Evolutionary conservation across 345 rosid species (phyloP), one percentile per base, ranked within the genome.

Genomic region (Diplotaxis tenuifolia): DNA sequence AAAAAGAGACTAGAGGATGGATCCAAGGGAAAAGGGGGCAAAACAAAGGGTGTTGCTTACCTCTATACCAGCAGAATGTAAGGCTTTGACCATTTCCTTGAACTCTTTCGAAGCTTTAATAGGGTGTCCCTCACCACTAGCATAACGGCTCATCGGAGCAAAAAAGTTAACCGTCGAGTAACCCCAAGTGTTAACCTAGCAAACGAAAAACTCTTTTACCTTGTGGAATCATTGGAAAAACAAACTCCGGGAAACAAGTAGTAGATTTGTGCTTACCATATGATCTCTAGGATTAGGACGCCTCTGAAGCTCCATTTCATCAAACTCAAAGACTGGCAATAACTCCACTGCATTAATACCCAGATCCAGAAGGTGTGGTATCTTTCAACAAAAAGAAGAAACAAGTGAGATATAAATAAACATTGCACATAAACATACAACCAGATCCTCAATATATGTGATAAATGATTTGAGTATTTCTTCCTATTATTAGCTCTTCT

Each of bases 111-210:
- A 88, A 73, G 98, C 98, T 80, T 78, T 86, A 57, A 83, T 40
- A 38, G 96, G 95, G 56, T 96, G 95, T 36, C 90, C 96, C 63
- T 93, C 95, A 34, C 82, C 82, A 82, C 90, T 88, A 67, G 96
- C 93, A 79, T 94, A 94, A 69, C 96, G 95, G 75, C 86, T 89
- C 98, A 94, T 91, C 4, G 98, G 97, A 81, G 98, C 80, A 76
- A 94, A 94, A 87, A 94, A 94, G 82, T 94, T 94, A 82, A 89
- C 83, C 9, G 98, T 94, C 5, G 98, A 94, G 75, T 94, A 94
- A 67, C 98, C 98, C 98, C 98, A 94, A 34, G 96, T 94, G 78
- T 94, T 94, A 68, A 94, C 80, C 98, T 94, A 62, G 40, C 25
- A 67, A 68, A 71, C 23, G 57, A 52, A 34, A 72, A 22, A 14